Conservation (phyloP, 2,329 filamentous ascomycete genomes). For the Colletotrichum simmondsii region DNA sequence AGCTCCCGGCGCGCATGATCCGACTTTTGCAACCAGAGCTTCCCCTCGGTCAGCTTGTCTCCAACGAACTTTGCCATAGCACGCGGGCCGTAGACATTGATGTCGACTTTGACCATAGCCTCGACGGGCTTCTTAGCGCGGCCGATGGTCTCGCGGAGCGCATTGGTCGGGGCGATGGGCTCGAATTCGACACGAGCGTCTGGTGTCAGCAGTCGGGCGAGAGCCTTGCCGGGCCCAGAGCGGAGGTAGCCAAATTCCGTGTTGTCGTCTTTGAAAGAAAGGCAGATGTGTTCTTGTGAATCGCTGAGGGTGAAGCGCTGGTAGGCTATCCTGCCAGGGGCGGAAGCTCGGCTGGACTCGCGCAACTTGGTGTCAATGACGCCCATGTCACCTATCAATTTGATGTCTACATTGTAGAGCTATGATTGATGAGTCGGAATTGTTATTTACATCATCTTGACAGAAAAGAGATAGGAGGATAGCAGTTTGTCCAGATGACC, state of each 20-base stretch:
- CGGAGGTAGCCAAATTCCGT: slow-evolving; percentile 39
- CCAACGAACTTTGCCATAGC: slow-evolving; percentile 39
- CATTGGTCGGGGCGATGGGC: slow-evolving; percentile 33
- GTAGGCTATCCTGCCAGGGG: neutral
- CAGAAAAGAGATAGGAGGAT: neutral
- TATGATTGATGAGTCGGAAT: slow-evolving; percentile 22
- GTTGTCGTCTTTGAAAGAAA: slow-evolving; percentile 38
- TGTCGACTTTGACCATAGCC: slow-evolving; percentile 44
- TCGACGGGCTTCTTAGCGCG: slow-evolving; percentile 40
- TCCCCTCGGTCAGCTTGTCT: slow-evolving; percentile 40
- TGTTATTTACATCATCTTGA: neutral
- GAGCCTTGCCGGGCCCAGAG: slow-evolving; percentile 34
- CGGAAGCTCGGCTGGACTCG: slow-evolving; percentile 14
- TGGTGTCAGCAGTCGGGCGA: slow-evolving; percentile 33
- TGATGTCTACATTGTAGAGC: slow-evolving; percentile 40
- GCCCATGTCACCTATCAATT: slow-evolving; percentile 39
- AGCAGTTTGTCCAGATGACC: neutral
- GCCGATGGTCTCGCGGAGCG: slow-evolving; percentile 39
- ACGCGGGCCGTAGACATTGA: slow-evolving; percentile 49
- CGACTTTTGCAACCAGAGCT: slow-evolving; percentile 49
- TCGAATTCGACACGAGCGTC: slow-evolving; percentile 36
- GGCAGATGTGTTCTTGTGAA: slow-evolving; percentile 36
- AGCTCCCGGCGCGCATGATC: slow-evolving; percentile 36
- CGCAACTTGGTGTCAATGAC: slow-evolving; percentile 35
- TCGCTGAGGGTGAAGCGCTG: slow-evolving; percentile 37